Base-by-base conservation (phyloP, 805 yeast genomes). In the Metschnikowia arizonensis region DNA sequence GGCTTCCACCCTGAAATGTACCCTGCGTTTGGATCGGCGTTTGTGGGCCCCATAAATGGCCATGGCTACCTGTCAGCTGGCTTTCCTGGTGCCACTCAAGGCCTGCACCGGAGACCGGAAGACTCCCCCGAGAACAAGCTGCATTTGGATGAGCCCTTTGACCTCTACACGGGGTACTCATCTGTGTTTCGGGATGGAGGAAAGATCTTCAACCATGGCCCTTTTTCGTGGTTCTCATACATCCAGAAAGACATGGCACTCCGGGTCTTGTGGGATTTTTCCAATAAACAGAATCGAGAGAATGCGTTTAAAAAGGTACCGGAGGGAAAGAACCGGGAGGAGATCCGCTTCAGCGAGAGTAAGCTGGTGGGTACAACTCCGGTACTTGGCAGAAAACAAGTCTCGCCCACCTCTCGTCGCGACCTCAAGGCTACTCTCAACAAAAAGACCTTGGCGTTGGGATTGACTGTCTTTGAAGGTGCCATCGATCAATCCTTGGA, bases 121-220 rank as follows among this genome's bases (percentile, higher is more conserved):
- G 15, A 21, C 15, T 21, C 7, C 2, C 42, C 35, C 14, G 30
- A 29, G 6, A 15, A 15, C 12, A 29, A 30, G 8, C 40, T 35
- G 38, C 35, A 44, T 5, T 48, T 57, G 2, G 57, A 66, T 17
- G 79, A 73, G 10, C 46, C 47, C 1, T 61, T 79, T 5, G 66
- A 74, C 42, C 63, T 78, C 28, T 73, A 67, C 48, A 61, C 60
- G 0, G 76, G 75, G 1, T 67, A 66, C 50, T 50, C 69, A 3
- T 74, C 83, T 0, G 64, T 77, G 44, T 60, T 69, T 42, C 33
- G 42, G 2, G 49, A 68, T 14, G 66, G 65, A 23, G 44, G 56
- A 11, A 59, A 78, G 34, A 59, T 73, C 26, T 66, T 68, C 47
- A 71, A 72, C 52, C 73, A 69, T 58, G 85, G 83, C 1, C 79